Percentiles rank a stretch among this genome's conserved stretches.
phyloP scores from a whole-genome alignment of 1,284 basidiomycete species.

The Ganoderma meredithae region DNA sequence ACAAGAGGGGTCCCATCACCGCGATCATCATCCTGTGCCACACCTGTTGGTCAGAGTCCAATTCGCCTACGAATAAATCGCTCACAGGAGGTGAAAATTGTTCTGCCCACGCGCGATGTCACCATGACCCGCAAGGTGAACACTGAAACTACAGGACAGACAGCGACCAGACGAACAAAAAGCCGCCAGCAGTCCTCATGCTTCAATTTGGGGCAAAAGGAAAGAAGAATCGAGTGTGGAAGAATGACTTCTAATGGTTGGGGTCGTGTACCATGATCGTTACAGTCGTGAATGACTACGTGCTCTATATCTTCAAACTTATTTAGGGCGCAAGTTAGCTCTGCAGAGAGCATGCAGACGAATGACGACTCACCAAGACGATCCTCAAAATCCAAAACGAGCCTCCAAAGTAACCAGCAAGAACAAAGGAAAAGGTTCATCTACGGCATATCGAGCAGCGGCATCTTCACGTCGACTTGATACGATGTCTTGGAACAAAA shows the following conservation, averaged over 20 bases:
- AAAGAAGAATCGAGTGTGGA: neutral
- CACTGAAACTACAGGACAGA: no score
- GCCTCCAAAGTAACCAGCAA: neutral
- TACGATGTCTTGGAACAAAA: conserved; percentile 45
- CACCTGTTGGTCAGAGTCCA: no score
- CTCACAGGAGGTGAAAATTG: no score
- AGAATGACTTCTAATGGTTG: neutral
- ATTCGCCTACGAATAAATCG: no score
- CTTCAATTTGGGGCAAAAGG: no score
- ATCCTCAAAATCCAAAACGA: neutral
- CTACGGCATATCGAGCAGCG: neutral
- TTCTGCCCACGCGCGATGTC: no score
- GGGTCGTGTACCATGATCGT: neutral
- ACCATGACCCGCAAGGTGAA: no score
- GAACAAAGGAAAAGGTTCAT: neutral
- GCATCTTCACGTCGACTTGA: neutral
- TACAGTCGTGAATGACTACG: neutral
- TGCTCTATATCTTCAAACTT: neutral
- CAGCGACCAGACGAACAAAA: no score
- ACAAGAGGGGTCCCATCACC: no score
- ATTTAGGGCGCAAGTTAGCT: neutral
- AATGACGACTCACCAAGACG: neutral
- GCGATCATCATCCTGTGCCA: no score
- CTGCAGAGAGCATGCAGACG: neutral
- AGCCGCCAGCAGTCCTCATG: no score